These are phyloP conservation scores for cucumber (Cucumis sativus) DNA, from an alignment of 306 rosid species.

Conservation along the genomic window DNA sequence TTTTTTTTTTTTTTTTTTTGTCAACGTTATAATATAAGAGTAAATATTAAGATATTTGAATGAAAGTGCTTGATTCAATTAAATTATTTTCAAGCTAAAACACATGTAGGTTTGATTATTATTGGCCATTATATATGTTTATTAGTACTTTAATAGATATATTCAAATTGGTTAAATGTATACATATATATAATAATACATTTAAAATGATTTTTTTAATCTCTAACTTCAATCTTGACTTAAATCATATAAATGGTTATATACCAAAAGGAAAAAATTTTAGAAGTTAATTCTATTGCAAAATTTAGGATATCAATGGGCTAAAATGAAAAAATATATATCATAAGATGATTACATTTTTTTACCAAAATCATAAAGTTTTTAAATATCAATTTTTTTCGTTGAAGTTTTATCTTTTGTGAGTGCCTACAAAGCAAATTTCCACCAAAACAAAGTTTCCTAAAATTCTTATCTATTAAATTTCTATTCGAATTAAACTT, in stretches of 20 bases:
- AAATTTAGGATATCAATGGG: background rate
- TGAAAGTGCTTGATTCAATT: no score
- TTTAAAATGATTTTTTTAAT: background rate
- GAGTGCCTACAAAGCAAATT: background rate
- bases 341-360: background rate
- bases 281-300: no score
- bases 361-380: background rate
- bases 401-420: background rate
- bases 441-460: background rate
- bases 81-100: no score
- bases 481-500: background rate
- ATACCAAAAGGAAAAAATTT: no score
- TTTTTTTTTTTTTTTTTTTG: no score
- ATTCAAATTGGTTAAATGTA: no score
- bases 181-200: background rate
- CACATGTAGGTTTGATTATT: no score
- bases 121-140: background rate
- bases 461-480: background rate
- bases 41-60: no score
- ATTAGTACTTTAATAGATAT: background rate
- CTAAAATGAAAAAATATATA: no score
- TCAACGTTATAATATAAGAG: no score
- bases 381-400: background rate
- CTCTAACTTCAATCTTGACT: no score
- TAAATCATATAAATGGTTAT: background rate